Evolutionary conservation across 2,329 filamentous ascomycete species (phyloP).

Genomic region (Thermothelomyces thermophilus): DNA sequence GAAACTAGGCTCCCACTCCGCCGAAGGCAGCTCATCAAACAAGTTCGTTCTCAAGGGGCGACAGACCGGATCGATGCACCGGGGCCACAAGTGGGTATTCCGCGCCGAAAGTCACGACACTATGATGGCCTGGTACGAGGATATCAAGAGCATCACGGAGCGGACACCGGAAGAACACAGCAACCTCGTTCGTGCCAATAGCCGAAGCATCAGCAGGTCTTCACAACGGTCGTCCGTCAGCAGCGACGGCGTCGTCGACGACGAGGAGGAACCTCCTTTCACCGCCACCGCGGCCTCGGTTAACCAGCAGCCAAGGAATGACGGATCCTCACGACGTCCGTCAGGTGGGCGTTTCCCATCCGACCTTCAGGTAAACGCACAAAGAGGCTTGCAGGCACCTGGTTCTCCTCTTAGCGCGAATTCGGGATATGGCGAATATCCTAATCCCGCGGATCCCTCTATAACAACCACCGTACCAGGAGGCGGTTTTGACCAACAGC

Average conservation of each 20-base stretch:
- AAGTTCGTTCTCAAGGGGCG: constrained; percentile 98
- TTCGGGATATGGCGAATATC: constrained; percentile 48
- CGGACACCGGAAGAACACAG: constrained; percentile 81
- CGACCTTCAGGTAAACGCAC: constrained; percentile 74
- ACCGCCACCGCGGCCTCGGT: constrained; percentile 52
- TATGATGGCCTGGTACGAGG: constrained; percentile 95
- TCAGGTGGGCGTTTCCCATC: constrained; percentile 96
- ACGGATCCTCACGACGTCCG: constrained; percentile 57
- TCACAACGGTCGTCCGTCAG: constrained; percentile 60
- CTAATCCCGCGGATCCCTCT: constrained; percentile 53
- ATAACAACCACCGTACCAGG: constrained; percentile 45
- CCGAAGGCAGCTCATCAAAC: constrained; percentile 75
- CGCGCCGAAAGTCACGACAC: constrained; percentile 74
- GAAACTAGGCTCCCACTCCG: constrained; percentile 87
- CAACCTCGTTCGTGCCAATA: constrained; percentile 78
- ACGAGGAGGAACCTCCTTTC: constrained; percentile 57
- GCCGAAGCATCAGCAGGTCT: constrained; percentile 66
- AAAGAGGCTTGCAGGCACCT: constrained; percentile 73
- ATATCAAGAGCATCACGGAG: constrained; percentile 84
- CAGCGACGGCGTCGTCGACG: constrained; percentile 72
- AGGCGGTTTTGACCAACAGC: constrained; percentile 33
- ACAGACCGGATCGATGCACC: constrained; percentile 88
- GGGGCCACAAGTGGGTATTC: constrained; percentile 68
- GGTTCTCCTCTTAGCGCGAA: constrained; percentile 76
- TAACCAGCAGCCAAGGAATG: constrained; percentile 43